These are phyloP conservation scores for Aspergillus tubingensis DNA, from an alignment of 2,329 filamentous ascomycete species.

Conservation along the genomic window DNA sequence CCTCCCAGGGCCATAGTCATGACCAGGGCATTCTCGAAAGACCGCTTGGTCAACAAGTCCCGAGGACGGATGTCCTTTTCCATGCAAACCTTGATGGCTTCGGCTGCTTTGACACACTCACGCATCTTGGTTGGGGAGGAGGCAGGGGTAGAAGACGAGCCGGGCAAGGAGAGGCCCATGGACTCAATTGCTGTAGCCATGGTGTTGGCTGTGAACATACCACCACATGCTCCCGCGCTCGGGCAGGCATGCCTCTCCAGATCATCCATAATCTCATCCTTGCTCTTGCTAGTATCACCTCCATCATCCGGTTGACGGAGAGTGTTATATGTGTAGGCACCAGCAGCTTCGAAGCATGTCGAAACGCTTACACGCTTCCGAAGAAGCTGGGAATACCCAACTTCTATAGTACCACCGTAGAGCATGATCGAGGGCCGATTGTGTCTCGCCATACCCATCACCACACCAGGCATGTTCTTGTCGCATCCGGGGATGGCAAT, in stretches of 20 bases:
- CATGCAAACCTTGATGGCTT: constrained; percentile 77
- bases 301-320: constrained; percentile 69
- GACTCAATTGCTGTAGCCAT: constrained; percentile 91
- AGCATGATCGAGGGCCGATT: constrained; percentile 95
- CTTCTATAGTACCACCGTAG: constrained; percentile 87
- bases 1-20: constrained; percentile 92
- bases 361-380: constrained; percentile 82
- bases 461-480: constrained; percentile 94
- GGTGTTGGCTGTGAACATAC: constrained; percentile 94
- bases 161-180: constrained; percentile 79
- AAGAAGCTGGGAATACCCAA: constrained; percentile 77
- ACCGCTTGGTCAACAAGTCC: constrained; percentile 74
- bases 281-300: constrained; percentile 64
- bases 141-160: constrained; percentile 81
- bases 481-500: constrained; percentile 93
- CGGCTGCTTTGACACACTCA: constrained; percentile 79
- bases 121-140: constrained; percentile 79
- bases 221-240: constrained; percentile 77
- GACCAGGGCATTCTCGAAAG: constrained; percentile 86
- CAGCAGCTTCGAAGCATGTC: constrained; percentile 84
- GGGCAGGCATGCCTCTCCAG: constrained; percentile 79
- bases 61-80: constrained; percentile 78
- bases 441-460: constrained; percentile 88
- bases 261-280: constrained; percentile 80
- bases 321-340: constrained; percentile 76